A percentile compares a stretch with the other conserved stretches of the same genome.
Evolutionary conservation across 768 basidiomycete genomes (phyloP).

Genomic region (Boletus rex-veris): DNA sequence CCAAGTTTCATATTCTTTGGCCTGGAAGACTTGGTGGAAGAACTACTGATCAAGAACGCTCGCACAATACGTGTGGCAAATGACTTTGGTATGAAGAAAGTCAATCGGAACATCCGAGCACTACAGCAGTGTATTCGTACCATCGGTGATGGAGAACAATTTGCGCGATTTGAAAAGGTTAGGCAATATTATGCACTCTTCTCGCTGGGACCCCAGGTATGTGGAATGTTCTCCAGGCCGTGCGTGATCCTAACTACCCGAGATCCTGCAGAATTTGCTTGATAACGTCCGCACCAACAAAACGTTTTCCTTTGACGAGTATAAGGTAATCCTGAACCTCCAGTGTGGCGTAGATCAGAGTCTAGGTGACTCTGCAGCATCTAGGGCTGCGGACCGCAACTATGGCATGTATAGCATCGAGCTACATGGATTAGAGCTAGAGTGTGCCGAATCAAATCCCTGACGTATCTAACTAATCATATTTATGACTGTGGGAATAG

Average conservation of each 20-base stretch:
- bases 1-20: slow-evolving; percentile 85
- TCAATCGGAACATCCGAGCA: slow-evolving; percentile 83
- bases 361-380: slow-evolving; percentile 46
- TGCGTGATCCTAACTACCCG: not conserved
- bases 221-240: slow-evolving; percentile 13
- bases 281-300: slow-evolving; percentile 60
- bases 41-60: slow-evolving; percentile 72
- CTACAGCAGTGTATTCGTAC: slow-evolving; percentile 89
- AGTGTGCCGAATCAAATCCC: slow-evolving; percentile 37
- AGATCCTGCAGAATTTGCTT: slow-evolving; percentile 64
- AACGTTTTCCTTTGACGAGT: slow-evolving; percentile 85
- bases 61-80: slow-evolving; percentile 68
- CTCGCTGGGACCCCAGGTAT: slow-evolving; percentile 66
- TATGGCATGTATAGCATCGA: slow-evolving; percentile 91
- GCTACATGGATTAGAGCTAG: slow-evolving; percentile 75
- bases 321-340: slow-evolving; percentile 84
- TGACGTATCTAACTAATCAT: slow-evolving; percentile 20
- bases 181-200: slow-evolving; percentile 83
- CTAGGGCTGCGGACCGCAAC: slow-evolving; percentile 60
- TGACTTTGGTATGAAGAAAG: slow-evolving; percentile 76
- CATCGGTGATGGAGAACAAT: slow-evolving; percentile 55
- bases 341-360: slow-evolving; percentile 79
- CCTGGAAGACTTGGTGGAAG: slow-evolving; percentile 80
- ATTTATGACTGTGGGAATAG: slow-evolving; percentile 2
- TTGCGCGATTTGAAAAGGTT: slow-evolving; percentile 70